Evolutionary conservation across 371 early-diverging fungal genomes (phyloP).

Genomic region (Mortierella sp.): DNA sequence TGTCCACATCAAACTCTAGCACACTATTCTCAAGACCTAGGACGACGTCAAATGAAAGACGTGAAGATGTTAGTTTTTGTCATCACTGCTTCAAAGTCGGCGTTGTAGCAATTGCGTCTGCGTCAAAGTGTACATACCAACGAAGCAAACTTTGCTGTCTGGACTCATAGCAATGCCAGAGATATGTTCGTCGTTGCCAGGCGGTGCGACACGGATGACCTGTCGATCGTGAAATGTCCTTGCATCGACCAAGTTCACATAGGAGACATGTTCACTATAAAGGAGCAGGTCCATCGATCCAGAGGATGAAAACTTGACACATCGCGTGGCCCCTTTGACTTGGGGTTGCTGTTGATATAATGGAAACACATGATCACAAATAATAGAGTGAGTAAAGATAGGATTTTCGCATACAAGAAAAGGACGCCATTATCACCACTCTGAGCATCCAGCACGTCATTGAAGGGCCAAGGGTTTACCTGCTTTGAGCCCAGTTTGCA

Average conservation of each 20-base stretch:
- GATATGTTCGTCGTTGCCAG: slow-evolving; percentile 79
- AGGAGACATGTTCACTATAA: slow-evolving; percentile 90
- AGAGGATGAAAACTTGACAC: slow-evolving; percentile 86
- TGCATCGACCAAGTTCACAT: slow-evolving; percentile 89
- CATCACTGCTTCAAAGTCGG: neutral
- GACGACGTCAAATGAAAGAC: neutral
- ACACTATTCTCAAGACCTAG: slow-evolving; percentile 69
- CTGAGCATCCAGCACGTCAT: neutral
- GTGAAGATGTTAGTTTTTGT: neutral
- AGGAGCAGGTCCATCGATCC: slow-evolving; percentile 87
- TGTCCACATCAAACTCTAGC: slow-evolving; percentile 71
- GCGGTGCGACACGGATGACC: slow-evolving; percentile 68
- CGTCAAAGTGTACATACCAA: slow-evolving; percentile 66
- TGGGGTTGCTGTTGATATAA: slow-evolving; percentile 61
- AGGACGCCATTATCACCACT: neutral
- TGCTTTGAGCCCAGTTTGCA: slow-evolving; percentile 64
- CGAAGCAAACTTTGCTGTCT: slow-evolving; percentile 83
- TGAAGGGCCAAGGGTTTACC: slow-evolving; percentile 30
- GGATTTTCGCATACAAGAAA: neutral
- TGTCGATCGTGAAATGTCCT: slow-evolving; percentile 85
- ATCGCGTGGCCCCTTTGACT: slow-evolving; percentile 86
- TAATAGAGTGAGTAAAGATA: neutral
- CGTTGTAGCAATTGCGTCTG: too few relatives aligned
- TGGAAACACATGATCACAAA: neutral
- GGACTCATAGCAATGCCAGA: slow-evolving; percentile 85